phyloP scores from a whole-genome alignment of 2,329 filamentous ascomycete species.

The Cryphonectria radicalis region DNA sequence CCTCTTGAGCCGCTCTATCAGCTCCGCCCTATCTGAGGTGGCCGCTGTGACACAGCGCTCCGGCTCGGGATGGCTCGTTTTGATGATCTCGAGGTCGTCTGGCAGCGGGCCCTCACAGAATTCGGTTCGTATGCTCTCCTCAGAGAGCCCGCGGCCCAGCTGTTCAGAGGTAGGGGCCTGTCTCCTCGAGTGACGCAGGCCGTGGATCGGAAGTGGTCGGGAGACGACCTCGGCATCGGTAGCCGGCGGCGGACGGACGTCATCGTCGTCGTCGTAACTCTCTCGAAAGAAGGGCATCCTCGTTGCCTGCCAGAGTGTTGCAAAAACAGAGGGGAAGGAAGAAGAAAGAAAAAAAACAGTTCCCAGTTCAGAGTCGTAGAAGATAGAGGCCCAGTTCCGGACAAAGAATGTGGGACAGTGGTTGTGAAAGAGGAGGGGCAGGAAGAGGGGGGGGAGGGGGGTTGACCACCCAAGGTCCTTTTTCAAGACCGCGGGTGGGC shows the following conservation, averaged over 20 bases:
- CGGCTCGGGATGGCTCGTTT: conserved; percentile 39
- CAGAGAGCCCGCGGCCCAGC: conserved; percentile 50
- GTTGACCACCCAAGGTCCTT: conserved; percentile 28
- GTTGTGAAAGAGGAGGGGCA: neutral
- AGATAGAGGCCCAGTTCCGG: neutral
- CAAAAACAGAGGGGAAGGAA: too few relatives aligned
- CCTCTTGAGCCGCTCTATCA: conserved; percentile 84
- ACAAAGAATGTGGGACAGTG: neutral
- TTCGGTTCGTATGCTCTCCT: conserved; percentile 65
- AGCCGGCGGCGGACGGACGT: conserved; percentile 19
- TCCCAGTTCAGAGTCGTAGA: neutral
- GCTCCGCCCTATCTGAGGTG: conserved; percentile 69
- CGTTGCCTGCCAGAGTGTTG: neutral
- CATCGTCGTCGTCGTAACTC: conserved; percentile 21
- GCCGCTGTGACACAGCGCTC: conserved; percentile 34
- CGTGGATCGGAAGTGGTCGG: conserved; percentile 14
- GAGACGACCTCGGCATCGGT: conserved; percentile 14
- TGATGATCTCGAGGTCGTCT: conserved; percentile 42
- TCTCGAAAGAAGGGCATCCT: conserved; percentile 29
- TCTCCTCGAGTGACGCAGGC: neutral
- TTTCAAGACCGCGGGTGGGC: conserved; percentile 29
- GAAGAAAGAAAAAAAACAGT: neutral
- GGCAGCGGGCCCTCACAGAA: conserved; percentile 62
- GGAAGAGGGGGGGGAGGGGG: neutral
- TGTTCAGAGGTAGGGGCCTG: conserved; percentile 12